Percentiles rank a stretch among this genome's conserved stretches.
Conservation (phyloP, 73 alveolate species). For the Paramecium pentaurelia region DNA sequence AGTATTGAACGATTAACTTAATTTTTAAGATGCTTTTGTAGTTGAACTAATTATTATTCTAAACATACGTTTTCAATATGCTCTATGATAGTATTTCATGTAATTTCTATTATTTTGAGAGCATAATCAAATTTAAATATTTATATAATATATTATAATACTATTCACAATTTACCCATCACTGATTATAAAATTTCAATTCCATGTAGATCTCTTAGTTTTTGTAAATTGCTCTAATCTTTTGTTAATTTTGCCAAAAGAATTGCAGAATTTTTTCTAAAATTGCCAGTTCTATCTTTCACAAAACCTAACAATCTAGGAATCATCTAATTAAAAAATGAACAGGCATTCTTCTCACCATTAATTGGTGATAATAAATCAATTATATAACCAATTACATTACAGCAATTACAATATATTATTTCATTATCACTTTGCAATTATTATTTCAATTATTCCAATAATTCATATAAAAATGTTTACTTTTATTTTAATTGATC, state of each 20-base stretch:
- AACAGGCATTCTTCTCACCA: not conserved
- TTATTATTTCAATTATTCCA: conserved; percentile 2
- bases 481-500: not conserved
- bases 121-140: not conserved
- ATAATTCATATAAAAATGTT: not conserved
- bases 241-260: conserved; percentile 90
- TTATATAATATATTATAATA: not conserved
- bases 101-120: conserved; percentile 25
- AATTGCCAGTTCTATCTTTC: conserved; percentile 89
- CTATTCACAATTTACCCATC: conserved; percentile 59
- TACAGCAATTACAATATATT: conserved; percentile 55
- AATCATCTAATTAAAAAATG: conserved; percentile 69
- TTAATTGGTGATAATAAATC: conserved; percentile 73
- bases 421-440: conserved; percentile 28
- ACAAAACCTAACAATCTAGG: conserved; percentile 79
- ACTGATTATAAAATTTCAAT: conserved; percentile 90
- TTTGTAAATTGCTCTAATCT: conserved; percentile 80
- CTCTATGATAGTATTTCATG: not conserved
- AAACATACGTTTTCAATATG: not conserved
- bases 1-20: not conserved
- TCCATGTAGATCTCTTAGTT: conserved; percentile 86
- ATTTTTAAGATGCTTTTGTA: not conserved
- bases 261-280: conserved; percentile 97
- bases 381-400: conserved; percentile 66
- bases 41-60: not conserved